These are phyloP conservation scores for Plasmodium coatneyi DNA, from an alignment of 169 alveolate genomes.

Conservation along the genomic window DNA sequence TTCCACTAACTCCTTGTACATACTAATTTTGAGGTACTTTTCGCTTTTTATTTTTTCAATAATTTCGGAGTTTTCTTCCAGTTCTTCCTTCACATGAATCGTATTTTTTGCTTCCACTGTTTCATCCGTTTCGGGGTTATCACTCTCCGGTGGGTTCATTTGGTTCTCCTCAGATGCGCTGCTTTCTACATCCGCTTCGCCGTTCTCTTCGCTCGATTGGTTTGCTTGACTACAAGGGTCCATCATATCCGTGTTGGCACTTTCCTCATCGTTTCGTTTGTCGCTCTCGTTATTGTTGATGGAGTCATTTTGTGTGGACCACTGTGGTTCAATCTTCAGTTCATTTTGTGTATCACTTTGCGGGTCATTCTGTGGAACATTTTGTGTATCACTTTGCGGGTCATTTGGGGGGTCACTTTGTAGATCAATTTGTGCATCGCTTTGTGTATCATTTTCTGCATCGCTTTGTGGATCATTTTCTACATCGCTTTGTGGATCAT, in stretches of 20 bases:
- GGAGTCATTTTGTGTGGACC: neutral
- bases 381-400: neutral
- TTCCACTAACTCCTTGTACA: conserved; percentile 32
- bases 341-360: neutral
- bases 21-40: conserved; percentile 30
- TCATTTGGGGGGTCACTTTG: neutral
- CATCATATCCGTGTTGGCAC: neutral
- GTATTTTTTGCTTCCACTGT: neutral
- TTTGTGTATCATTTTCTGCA: neutral
- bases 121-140: neutral
- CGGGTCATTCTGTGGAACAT: neutral
- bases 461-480: neutral
- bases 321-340: neutral
- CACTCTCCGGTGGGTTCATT: neutral
- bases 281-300: neutral
- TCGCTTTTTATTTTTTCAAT: neutral
- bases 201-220: neutral
- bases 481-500: too few relatives aligned
- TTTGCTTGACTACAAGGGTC: neutral
- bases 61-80: neutral
- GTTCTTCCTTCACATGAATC: neutral
- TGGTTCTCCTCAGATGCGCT: neutral
- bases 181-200: neutral
- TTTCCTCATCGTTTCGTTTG: neutral
- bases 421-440: neutral